Evolutionary conservation across 306 rosid genomes (phyloP), one percentile per base, ranked within the genome.

Genomic region (Citrullus amarus): DNA sequence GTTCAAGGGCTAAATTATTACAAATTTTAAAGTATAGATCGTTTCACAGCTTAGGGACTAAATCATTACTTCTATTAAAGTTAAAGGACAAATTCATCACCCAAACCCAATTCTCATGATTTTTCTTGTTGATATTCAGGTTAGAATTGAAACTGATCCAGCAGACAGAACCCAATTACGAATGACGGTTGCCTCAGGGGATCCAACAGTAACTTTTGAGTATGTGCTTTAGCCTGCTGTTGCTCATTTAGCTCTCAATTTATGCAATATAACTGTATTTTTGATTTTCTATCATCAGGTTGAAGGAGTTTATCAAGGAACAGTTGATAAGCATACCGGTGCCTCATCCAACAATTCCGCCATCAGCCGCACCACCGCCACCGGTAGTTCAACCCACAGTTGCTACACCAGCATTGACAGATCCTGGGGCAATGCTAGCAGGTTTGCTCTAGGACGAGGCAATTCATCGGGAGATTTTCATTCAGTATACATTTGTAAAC

Each of bases 81-180:
- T 12, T 48, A 0, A 2, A 0, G 48, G 9, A 43, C 2, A 8
- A 56, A 16, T 8, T 2, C n/a, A 56, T n/a, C 3, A 8, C n/a
- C 11, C 2, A 12, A n/a, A 28, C 15, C 9, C 58, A 71, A 57
- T 79, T 85, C 66, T 84, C 79, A 70, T 44, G 14, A 9, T 56
- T n/a, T 70, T 38, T 22, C 41, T 30, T 50, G 77, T 72, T 54
- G 28, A 30, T 46, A 48, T 71, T 77, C 97, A 96, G 99, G 71
- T 78, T 67, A 84, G 99, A 89, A 81, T 96, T 78, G 99, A 96
- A 90, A 96, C 99, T 9, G 99, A 96, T 83, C 99, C 99, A 70
- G 97, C 99, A 15, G 99, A 96, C 87, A 89, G 99, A 85, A 96
- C 98, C 71, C 99, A 96, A 85, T 81, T 96, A 82, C 97, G 99